Conservation (phyloP, 768 basidiomycete species). For the Leccinum fibrillosum region DNA sequence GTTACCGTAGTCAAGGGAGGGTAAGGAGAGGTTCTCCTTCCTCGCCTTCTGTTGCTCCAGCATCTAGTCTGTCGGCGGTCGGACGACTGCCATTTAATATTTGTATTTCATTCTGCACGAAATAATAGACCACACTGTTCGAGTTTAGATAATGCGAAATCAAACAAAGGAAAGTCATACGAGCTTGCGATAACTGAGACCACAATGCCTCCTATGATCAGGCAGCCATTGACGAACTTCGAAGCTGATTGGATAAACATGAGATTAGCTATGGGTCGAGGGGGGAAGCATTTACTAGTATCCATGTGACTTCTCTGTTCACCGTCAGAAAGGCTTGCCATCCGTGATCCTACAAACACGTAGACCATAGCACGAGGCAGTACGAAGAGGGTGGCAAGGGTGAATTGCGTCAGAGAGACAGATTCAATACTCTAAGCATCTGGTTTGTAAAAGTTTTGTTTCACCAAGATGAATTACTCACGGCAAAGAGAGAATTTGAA, state of each 20-base stretch:
- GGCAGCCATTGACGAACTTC: conserved; percentile 58
- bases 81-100: conserved; percentile 47
- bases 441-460: conserved; percentile 6
- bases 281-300: conserved; percentile 43
- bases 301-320: conserved; percentile 75
- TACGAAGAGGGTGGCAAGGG: conserved; percentile 65
- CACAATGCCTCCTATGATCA: conserved; percentile 58
- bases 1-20: not conserved
- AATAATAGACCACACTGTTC: conserved; percentile 60
- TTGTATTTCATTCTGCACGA: conserved; percentile 60
- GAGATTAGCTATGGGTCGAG: conserved; percentile 1
- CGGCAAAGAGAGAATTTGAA: conserved; percentile 76
- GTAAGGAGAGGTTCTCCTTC: conserved; percentile 54
- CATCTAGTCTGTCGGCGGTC: conserved; percentile 51
- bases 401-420: conserved; percentile 73
- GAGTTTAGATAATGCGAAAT: conserved; percentile 12
- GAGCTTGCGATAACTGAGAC: conserved; percentile 62
- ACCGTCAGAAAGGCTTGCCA: conserved; percentile 74
- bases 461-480: conserved; percentile 34
- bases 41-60: conserved; percentile 58
- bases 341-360: conserved; percentile 74
- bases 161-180: conserved; percentile 40
- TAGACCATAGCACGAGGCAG: conserved; percentile 72
- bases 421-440: conserved; percentile 60
- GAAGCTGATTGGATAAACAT: conserved; percentile 41